Base-by-base conservation (phyloP, 2,329 filamentous ascomycete species). In the Aspergillus unguis region DNA sequence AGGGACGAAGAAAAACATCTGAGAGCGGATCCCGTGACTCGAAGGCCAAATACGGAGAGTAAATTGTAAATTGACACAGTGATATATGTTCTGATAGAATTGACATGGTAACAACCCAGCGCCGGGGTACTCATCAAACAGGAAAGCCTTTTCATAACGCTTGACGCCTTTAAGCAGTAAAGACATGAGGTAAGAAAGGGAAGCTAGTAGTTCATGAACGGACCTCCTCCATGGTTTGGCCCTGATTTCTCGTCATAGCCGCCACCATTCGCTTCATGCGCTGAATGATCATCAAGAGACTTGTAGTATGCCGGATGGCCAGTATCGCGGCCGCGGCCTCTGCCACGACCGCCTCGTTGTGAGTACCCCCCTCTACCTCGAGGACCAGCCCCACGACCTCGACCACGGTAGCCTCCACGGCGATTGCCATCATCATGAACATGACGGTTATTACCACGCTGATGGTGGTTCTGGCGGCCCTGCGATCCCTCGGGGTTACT, bases 201-300 rank as follows among this genome's bases (percentile, higher is more conserved):
- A 42, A 43, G 26, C 52, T 62, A 74, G 53, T 74, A 75, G 53
- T 75, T 72, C 72, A 75, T 74, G 10, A 69, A 58, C 25, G 66
- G 66, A 26, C 58, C 63, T 17, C 62, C 65, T n/a, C 62, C 65
- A 44, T 56, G 56, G 26, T 60, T 61, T 35, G 63, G 51, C 9
- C 65, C 64, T 8, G 58, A 56, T 40, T 63, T 65, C n/a, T 67
- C 65, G 10, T 71, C 69, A 28, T 61, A 50, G 6, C 43, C 28
- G 2, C 45, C 53, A 6, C 46, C 52, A 5, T 37, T 46, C 9
- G 28, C 56, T 27, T 61, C 59, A 33, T 52, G 50, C 3, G 63
- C 65, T 52, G 57, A 59, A 48, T 74, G 70, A 60, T 90, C 86
- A 65, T 89, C 86, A 2, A 89, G 76, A 2, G 85, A 88, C 52